phyloP scores from a whole-genome alignment of 306 rosid species.

The Trichosanthes truncata region DNA sequence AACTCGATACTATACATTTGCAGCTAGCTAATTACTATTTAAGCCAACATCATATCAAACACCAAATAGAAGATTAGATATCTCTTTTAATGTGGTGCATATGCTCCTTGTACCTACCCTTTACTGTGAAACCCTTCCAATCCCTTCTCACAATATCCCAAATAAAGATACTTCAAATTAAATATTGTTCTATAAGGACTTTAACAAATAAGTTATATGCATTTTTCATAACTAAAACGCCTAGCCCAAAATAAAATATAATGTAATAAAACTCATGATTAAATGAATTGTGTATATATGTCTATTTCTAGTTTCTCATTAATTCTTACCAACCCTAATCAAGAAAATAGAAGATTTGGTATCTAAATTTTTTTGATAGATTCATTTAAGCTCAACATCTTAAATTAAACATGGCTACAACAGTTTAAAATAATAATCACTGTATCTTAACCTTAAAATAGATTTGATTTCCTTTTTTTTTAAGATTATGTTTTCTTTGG shows the following conservation, averaged over 20 bases:
- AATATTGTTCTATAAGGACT: too few relatives aligned
- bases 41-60: too few relatives aligned
- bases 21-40: too few relatives aligned
- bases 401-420: background rate
- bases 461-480: background rate
- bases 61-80: background rate
- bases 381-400: background rate
- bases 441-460: background rate
- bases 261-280: background rate
- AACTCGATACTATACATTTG: too few relatives aligned
- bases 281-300: background rate
- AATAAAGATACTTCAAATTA: background rate
- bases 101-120: background rate
- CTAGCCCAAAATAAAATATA: background rate
- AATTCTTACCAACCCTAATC: background rate
- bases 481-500: background rate
- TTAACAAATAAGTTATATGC: background rate
- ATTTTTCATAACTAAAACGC: background rate
- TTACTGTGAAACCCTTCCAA: background rate
- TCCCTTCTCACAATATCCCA: background rate
- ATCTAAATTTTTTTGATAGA: background rate
- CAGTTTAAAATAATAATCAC: background rate
- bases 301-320: background rate
- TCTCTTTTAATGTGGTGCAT: background rate
- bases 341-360: background rate